Percentiles rank a stretch among this genome's conserved stretches.
Evolutionary conservation across 1,284 basidiomycete genomes (phyloP).

Genomic region (Boletellus deceptivus): DNA sequence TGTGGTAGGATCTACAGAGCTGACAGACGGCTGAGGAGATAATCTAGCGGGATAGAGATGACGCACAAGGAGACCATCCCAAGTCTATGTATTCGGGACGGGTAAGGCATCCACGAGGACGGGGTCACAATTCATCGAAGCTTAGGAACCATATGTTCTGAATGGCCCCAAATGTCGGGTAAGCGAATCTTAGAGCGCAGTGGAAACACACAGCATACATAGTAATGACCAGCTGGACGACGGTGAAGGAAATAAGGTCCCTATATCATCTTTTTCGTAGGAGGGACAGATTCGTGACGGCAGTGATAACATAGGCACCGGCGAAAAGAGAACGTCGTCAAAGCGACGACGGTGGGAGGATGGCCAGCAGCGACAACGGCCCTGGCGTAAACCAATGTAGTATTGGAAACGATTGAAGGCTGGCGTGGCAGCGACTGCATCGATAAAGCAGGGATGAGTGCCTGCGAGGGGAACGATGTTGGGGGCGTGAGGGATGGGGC

Average conservation of each 20-base stretch:
- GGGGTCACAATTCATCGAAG: too few species aligned
- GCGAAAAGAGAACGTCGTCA: too few species aligned
- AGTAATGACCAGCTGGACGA: slow-evolving; percentile 19
- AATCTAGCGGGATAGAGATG: neutral
- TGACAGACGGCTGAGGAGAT: neutral
- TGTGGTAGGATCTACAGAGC: slow-evolving; percentile 28
- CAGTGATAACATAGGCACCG: slow-evolving; percentile 23
- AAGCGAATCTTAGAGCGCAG: slow-evolving; percentile 16
- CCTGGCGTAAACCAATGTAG: too few species aligned
- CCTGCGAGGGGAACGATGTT: too few species aligned
- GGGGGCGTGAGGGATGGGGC: too few species aligned
- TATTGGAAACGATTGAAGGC: too few species aligned
- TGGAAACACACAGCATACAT: slow-evolving; percentile 16
- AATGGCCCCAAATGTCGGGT: slow-evolving; percentile 14
- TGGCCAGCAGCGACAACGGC: too few species aligned
- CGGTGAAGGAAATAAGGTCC: slow-evolving; percentile 13
- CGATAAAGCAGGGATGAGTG: too few species aligned
- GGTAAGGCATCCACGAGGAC: slow-evolving; percentile 14
- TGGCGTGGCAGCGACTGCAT: too few species aligned
- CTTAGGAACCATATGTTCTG: slow-evolving; percentile 8
- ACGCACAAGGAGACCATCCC: slow-evolving; percentile 27
- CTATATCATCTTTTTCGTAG: slow-evolving; percentile 19
- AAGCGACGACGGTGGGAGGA: too few species aligned
- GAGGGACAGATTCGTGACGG: slow-evolving; percentile 14
- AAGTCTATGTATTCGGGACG: slow-evolving; percentile 23